Conservation (phyloP, 1,284 basidiomycete species). For the Naganishia albida region DNA sequence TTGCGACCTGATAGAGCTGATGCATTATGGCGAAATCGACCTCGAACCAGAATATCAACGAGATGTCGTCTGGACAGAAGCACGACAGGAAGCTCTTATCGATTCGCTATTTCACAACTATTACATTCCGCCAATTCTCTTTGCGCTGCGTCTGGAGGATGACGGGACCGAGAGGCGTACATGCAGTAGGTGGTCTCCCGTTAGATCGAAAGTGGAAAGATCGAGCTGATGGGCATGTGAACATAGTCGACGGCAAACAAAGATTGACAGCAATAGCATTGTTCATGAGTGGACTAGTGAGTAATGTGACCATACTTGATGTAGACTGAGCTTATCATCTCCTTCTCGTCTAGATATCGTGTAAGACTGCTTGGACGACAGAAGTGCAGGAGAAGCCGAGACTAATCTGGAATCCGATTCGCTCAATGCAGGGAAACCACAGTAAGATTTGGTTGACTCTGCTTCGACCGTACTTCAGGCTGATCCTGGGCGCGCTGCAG, state of each 20-base stretch:
- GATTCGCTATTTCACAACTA: slow-evolving; percentile 43
- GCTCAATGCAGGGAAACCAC: slow-evolving; percentile 35
- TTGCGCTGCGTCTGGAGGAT: slow-evolving; percentile 38
- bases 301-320: background rate
- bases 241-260: slow-evolving; percentile 50
- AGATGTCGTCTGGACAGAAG: slow-evolving; percentile 48
- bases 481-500: background rate
- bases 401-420: slow-evolving; percentile 38
- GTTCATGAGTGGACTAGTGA: slow-evolving; percentile 46
- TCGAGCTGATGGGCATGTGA: background rate
- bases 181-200: slow-evolving; percentile 37
- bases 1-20: slow-evolving; percentile 38
- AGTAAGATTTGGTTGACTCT: slow-evolving; percentile 4
- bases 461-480: background rate
- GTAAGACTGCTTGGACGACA: slow-evolving; percentile 4
- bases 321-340: background rate
- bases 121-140: slow-evolving; percentile 50
- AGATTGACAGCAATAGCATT: slow-evolving; percentile 45
- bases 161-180: slow-evolving; percentile 38
- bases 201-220: background rate
- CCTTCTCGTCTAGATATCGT: slow-evolving; percentile 23
- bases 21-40: slow-evolving; percentile 43
- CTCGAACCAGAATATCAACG: slow-evolving; percentile 49
- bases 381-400: slow-evolving; percentile 20
- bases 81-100: slow-evolving; percentile 23